Evolutionary conservation across 2,329 filamentous ascomycete species (phyloP).

Genomic region (Fusarium brevicatenulatum): DNA sequence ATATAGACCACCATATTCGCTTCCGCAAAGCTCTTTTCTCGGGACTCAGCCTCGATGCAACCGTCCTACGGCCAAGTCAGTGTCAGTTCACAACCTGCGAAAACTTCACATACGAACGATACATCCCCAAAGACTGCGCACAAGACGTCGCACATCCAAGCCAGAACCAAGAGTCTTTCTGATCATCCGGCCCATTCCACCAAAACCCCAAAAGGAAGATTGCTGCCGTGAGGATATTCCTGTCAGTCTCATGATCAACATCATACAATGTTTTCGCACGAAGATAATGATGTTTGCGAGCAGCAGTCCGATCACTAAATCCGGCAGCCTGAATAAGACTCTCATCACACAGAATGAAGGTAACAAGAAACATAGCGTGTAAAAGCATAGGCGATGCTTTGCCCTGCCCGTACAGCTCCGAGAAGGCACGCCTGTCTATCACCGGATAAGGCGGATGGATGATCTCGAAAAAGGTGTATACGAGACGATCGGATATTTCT

Average conservation of each 20-base stretch:
- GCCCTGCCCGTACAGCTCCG: background rate
- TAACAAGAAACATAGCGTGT: conserved; percentile 22
- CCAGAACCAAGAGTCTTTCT: conserved; percentile 39
- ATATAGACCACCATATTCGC: conserved; percentile 38
- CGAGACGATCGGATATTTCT: conserved; percentile 20
- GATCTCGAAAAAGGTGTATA: conserved; percentile 13
- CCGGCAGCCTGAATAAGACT: conserved; percentile 18
- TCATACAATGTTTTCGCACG: conserved; percentile 30
- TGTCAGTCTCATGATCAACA: conserved; percentile 27
- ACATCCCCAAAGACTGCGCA: conserved; percentile 31
- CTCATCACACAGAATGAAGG: conserved; percentile 18
- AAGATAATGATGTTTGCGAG: conserved; percentile 31
- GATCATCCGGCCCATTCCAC: conserved; percentile 36
- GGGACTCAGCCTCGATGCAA: background rate
- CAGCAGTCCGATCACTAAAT: conserved; percentile 14
- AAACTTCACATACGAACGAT: conserved; percentile 37
- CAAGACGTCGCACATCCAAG: conserved; percentile 28
- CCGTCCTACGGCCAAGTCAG: background rate
- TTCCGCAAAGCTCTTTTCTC: conserved; percentile 16
- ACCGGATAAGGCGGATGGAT: conserved; percentile 28
- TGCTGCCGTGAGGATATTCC: background rate
- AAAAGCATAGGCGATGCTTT: conserved; percentile 9
- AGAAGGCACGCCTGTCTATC: conserved; percentile 5
- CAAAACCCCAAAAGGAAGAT: conserved; percentile 30
- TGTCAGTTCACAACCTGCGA: fast-evolving